Conservation (phyloP, 73 alveolate genomes). For the Stentor coeruleus region DNA sequence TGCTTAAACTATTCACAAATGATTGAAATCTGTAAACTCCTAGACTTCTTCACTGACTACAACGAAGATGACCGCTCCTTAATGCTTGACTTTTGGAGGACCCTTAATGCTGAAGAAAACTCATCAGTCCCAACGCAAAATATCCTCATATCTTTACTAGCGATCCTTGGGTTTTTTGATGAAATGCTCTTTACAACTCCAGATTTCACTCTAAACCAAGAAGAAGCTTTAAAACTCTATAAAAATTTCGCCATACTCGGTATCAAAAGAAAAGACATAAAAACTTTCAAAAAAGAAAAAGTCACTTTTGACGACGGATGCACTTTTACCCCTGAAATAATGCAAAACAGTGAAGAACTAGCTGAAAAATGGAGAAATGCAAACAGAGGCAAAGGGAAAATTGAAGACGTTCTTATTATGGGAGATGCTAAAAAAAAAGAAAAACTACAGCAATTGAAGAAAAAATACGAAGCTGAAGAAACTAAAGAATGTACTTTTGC, state of each 20-base stretch:
- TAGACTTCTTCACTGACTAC: neutral
- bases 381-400: neutral
- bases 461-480: neutral
- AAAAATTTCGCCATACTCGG: neutral
- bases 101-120: neutral
- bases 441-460: neutral
- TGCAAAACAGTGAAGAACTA: neutral
- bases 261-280: neutral
- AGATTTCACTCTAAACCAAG: neutral
- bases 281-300: neutral
- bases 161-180: neutral
- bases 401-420: neutral
- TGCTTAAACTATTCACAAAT: neutral
- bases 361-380: constrained; percentile 6
- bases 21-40: neutral
- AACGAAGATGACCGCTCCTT: neutral
- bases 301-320: neutral
- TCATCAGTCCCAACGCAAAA: neutral
- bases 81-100: neutral
- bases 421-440: neutral
- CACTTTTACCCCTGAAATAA: neutral
- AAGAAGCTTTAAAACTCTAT: neutral
- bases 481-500: neutral
- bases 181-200: neutral
- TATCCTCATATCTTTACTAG: neutral